Percentiles rank a stretch among this genome's conserved stretches.
These are phyloP conservation scores for Penicillium argentinense DNA, from an alignment of 495 filamentous ascomycete genomes.

Conservation along the genomic window DNA sequence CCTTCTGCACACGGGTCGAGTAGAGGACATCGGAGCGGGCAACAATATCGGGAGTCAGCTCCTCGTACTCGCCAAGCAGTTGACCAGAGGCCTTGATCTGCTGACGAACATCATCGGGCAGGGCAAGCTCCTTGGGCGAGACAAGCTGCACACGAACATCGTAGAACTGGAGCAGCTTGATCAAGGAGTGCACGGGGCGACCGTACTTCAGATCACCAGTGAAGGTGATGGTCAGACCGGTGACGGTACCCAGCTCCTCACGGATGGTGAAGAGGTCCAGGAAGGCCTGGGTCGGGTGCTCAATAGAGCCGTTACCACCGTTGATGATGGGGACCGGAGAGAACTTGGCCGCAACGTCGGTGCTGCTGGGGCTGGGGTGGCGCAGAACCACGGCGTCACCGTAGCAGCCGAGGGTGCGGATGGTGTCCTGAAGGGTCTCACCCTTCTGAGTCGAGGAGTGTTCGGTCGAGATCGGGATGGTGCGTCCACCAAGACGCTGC, in stretches of 20 bases:
- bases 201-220: slow-evolving; percentile 90
- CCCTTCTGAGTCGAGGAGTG: slow-evolving; percentile 89
- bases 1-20: slow-evolving; percentile 94
- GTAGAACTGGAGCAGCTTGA: slow-evolving; percentile 92
- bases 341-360: slow-evolving; percentile 78
- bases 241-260: slow-evolving; percentile 93
- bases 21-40: slow-evolving; percentile 86
- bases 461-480: slow-evolving; percentile 71
- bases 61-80: slow-evolving; percentile 68
- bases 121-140: slow-evolving; percentile 71
- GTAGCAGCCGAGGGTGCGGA: slow-evolving; percentile 92
- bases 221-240: slow-evolving; percentile 93
- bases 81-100: slow-evolving; percentile 70
- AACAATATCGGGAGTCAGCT: slow-evolving; percentile 81
- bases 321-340: slow-evolving; percentile 92
- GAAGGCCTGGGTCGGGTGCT: slow-evolving; percentile 98
- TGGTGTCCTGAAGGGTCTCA: slow-evolving; percentile 87
- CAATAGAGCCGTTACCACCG: slow-evolving; percentile 89
- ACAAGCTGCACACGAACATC: slow-evolving; percentile 91
- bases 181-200: slow-evolving; percentile 89
- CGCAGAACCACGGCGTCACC: slow-evolving; percentile 91
- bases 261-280: slow-evolving; percentile 98
- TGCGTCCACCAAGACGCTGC: slow-evolving; percentile 90
- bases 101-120: slow-evolving; percentile 72
- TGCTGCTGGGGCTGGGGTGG: slow-evolving; percentile 78